Evolutionary conservation across 129 eudicot genomes (phyloP).

Genomic region (Centaurea solstitialis): DNA sequence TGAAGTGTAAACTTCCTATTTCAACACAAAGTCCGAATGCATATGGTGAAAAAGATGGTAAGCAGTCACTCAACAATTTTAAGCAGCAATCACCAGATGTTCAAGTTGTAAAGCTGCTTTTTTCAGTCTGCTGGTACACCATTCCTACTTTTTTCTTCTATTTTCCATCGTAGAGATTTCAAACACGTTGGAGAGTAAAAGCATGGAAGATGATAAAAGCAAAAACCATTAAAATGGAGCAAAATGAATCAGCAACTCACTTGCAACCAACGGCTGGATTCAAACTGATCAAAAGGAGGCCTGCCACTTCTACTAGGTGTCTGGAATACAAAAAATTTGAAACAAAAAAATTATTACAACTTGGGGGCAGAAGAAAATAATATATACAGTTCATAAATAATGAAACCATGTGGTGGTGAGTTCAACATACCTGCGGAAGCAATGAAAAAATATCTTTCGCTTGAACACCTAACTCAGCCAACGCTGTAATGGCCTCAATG

Average conservation of each 20-base stretch:
- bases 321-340: slow-evolving; percentile 38
- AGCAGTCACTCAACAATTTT: background rate
- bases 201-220: slow-evolving; percentile 1
- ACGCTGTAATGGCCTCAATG: slow-evolving; percentile 78
- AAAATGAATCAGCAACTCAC: slow-evolving; percentile 40
- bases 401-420: slow-evolving; percentile 8
- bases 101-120: background rate
- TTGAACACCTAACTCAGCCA: slow-evolving; percentile 88
- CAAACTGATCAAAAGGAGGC: slow-evolving; percentile 86
- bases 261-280: slow-evolving; percentile 87
- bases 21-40: background rate
- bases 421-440: slow-evolving; percentile 79
- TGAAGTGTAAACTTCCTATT: background rate
- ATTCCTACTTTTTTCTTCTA: background rate
- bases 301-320: slow-evolving; percentile 82
- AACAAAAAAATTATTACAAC: background rate
- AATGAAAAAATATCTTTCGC: slow-evolving; percentile 82
- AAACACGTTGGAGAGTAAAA: background rate
- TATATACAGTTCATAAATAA: background rate
- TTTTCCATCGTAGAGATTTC: background rate
- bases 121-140: background rate
- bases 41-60: background rate
- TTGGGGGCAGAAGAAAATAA: background rate
- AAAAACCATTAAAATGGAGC: background rate
- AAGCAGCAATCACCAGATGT: background rate